phyloP scores from a whole-genome alignment of 495 filamentous ascomycete genomes.

The Arthonia radiata region DNA sequence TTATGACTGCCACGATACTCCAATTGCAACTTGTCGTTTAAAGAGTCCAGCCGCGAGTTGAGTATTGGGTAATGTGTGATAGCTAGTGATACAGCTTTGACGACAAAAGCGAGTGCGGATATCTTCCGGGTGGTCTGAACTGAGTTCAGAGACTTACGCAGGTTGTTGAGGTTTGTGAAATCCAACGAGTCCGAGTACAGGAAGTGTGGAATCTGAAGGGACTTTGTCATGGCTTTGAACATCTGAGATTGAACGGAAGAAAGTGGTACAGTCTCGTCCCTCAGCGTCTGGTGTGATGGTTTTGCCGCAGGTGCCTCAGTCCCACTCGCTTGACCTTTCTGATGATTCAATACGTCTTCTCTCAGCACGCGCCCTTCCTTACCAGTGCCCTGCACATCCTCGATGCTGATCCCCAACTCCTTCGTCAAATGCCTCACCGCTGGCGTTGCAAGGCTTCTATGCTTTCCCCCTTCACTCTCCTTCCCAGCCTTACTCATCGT shows the following conservation, averaged over 20 bases:
- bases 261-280: conserved; percentile 39
- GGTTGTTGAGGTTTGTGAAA: conserved; percentile 39
- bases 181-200: conserved; percentile 73
- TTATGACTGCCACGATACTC: conserved; percentile 67
- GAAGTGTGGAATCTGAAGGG: conserved; percentile 77
- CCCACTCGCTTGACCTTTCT: too few species aligned
- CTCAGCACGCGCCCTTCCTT: conserved; percentile 82
- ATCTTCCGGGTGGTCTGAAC: conserved; percentile 27
- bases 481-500: too few species aligned
- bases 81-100: conserved; percentile 80
- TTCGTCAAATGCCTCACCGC: conserved; percentile 77
- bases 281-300: conserved; percentile 7
- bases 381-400: conserved; percentile 57
- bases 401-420: conserved; percentile 48
- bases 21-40: conserved; percentile 34
- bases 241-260: conserved; percentile 68
- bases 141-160: conserved; percentile 43
- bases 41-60: conserved; percentile 54
- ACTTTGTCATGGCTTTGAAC: conserved; percentile 97
- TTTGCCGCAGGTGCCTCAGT: too few species aligned
- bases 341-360: conserved; percentile 41
- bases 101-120: conserved; percentile 76
- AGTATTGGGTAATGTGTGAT: conserved; percentile 61
- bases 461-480: too few species aligned
- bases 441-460: conserved; percentile 60